Evolutionary conservation across 1,139 yeast genomes (phyloP), one percentile per base, ranked within the genome.

Genomic region (Yamadazyma sp.): DNA sequence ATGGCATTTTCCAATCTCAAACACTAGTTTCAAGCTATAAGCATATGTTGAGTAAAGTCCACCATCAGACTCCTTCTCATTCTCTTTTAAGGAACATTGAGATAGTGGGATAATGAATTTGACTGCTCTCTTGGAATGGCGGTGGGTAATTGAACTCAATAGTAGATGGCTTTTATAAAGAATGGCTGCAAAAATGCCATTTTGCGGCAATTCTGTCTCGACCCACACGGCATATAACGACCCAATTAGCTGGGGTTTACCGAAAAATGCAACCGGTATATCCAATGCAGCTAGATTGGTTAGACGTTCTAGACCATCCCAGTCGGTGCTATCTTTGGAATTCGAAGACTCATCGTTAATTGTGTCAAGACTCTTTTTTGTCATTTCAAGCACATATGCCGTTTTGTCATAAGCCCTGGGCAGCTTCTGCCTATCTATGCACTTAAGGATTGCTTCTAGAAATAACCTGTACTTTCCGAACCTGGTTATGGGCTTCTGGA

Each of bases 401-500:
- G 28, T 29, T 5, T 13, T n/a, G 2, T 22, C 14, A 14, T 34
- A 10, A 15, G n/a, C 14, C 21, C 9, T 2, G 11, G 29, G 18
- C 29, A 15, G 29, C 16, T 25, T 30, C 29, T 29, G 1, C n/a
- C n/a, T 8, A 15, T 18, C 24, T 29, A 20, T 32, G 15, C 26
- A 17, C 29, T 64, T 64, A 7, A 44, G 23, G 4, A 78, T 48
- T 1, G 73, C 61, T 32, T 74, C 76, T 16, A 77, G 46, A 18
- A 80, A 63, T 29, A 80, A 56, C 34, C 68, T 65, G 49, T 80
- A 80, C 46, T 78, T 76, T 4, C 72, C 60, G 12, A 77, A 63
- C 42, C 86, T 57, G 16, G 73, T 61, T 3, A 77, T 63, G 2
- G 86, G 86, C 52, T 70, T 69, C 45, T 77, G 80, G 26, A 77